Conservation (phyloP, 1,284 basidiomycete genomes). For the Irpex sp. region DNA sequence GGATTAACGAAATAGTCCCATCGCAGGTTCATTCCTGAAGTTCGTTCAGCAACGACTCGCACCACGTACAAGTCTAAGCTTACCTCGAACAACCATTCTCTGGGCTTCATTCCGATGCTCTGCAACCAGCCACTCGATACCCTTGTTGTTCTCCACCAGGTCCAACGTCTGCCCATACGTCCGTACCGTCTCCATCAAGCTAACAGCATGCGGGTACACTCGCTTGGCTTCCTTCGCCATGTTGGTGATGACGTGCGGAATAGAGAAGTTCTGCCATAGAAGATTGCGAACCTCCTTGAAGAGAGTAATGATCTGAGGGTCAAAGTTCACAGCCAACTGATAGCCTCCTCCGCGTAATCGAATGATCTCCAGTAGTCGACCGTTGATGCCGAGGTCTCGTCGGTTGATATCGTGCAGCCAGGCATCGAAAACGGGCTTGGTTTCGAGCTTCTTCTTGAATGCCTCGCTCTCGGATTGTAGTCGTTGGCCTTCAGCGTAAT, state of each 20-base stretch:
- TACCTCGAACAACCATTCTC: slow-evolving; percentile 84
- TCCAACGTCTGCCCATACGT: slow-evolving; percentile 95
- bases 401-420: slow-evolving; percentile 96
- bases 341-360: slow-evolving; percentile 76
- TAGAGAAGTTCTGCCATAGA: slow-evolving; percentile 92
- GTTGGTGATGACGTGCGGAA: slow-evolving; percentile 91
- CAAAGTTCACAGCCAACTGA: slow-evolving; percentile 94
- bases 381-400: slow-evolving; percentile 87
- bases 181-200: slow-evolving; percentile 95
- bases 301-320: slow-evolving; percentile 94
- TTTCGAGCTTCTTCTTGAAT: slow-evolving; percentile 95
- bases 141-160: slow-evolving; percentile 83
- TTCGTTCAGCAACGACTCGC: neutral
- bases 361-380: slow-evolving; percentile 95
- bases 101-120: slow-evolving; percentile 89
- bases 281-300: slow-evolving; percentile 98
- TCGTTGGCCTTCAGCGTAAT: slow-evolving; percentile 98
- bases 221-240: slow-evolving; percentile 98
- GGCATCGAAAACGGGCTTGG: slow-evolving; percentile 89
- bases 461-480: slow-evolving; percentile 88
- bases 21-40: slow-evolving; percentile 79
- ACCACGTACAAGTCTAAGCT: slow-evolving; percentile 13
- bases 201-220: slow-evolving; percentile 97
- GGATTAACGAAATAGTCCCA: slow-evolving; percentile 98
- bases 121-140: slow-evolving; percentile 89